These are phyloP conservation scores for Nitzschia palea DNA, from an alignment of 108 stramenopile species.

Conservation along the genomic window DNA sequence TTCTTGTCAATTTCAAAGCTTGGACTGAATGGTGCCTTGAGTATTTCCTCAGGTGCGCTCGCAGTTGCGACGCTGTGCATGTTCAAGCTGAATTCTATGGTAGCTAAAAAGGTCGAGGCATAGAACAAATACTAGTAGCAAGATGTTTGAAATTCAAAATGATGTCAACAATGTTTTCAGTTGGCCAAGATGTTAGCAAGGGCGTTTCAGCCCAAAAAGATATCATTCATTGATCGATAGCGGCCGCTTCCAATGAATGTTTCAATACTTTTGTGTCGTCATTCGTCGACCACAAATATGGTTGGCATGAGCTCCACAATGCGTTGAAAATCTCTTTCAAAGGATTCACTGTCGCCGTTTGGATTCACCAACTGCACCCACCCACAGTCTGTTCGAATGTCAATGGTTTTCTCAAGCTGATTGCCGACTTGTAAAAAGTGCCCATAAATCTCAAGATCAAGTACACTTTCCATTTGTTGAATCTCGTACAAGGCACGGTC, in stretches of 20 bases:
- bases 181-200: no score
- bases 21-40: conserved; percentile 80
- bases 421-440: conserved; percentile 59
- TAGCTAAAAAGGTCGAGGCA: not conserved
- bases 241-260: no score
- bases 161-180: no score
- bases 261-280: no score
- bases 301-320: conserved; percentile 76
- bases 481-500: conserved; percentile 65
- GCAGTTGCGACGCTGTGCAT: conserved; percentile 77
- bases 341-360: conserved; percentile 52
- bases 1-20: conserved; percentile 86
- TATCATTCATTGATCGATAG: no score
- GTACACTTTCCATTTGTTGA: conserved; percentile 62
- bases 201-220: no score
- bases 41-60: conserved; percentile 74
- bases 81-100: conserved; percentile 39
- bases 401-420: conserved; percentile 30
- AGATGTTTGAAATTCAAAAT: no score
- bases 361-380: conserved; percentile 85
- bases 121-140: not conserved
- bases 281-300: conserved; percentile 51
- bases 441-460: conserved; percentile 70
- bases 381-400: conserved; percentile 26
- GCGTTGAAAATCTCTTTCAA: conserved; percentile 65